Conservation (phyloP, 768 basidiomycete genomes). For the Suillus decipiens region DNA sequence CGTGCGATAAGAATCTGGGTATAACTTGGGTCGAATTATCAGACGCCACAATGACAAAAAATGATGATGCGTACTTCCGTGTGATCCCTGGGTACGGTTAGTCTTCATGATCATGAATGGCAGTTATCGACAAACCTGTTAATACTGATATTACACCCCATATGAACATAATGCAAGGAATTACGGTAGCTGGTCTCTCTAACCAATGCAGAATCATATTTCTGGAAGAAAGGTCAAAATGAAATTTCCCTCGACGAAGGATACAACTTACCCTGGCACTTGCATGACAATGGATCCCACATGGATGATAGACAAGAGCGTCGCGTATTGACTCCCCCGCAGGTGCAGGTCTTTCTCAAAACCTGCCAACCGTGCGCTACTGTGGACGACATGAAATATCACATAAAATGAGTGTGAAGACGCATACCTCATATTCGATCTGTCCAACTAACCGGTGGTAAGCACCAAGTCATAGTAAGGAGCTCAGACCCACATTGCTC, state of each 20-base stretch:
- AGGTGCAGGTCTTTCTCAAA: slow-evolving; percentile 65
- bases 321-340: slow-evolving; percentile 58
- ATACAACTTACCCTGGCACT: slow-evolving; percentile 57
- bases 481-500: slow-evolving; percentile 20
- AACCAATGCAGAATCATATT: slow-evolving; percentile 36
- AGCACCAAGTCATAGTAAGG: background rate
- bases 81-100: slow-evolving; percentile 1
- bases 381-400: slow-evolving; percentile 20
- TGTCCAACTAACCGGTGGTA: slow-evolving; percentile 47
- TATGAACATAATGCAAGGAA: slow-evolving; percentile 27
- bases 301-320: slow-evolving; percentile 62
- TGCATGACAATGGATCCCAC: slow-evolving; percentile 75
- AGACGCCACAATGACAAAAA: background rate
- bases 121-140: slow-evolving; percentile 30
- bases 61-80: slow-evolving; percentile 5
- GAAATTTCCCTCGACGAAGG: background rate
- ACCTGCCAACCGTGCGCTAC: slow-evolving; percentile 66
- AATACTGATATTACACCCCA: slow-evolving; percentile 41
- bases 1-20: slow-evolving; percentile 33
- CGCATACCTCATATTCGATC: slow-evolving; percentile 58
- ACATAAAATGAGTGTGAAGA: slow-evolving; percentile 1
- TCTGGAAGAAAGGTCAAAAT: slow-evolving; percentile 5
- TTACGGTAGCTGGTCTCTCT: slow-evolving; percentile 28
- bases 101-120: background rate
- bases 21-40: slow-evolving; percentile 10